A percentile compares a stretch with the other conserved stretches of the same genome.
phyloP scores from a whole-genome alignment of 345 rosid species.

The Eucalyptus cladocalyx region DNA sequence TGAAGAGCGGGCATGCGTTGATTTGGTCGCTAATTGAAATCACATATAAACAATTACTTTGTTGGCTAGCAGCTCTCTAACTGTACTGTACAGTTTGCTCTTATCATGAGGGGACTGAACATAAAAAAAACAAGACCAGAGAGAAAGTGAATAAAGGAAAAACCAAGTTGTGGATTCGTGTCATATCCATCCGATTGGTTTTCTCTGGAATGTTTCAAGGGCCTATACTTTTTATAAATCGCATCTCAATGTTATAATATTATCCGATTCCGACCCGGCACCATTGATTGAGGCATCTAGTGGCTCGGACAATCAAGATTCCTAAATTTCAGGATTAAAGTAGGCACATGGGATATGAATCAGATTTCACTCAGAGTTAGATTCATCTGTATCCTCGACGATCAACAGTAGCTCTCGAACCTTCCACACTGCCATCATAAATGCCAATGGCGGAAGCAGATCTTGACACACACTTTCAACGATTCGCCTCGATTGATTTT shows the following conservation, averaged over 20 bases:
- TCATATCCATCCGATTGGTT: not conserved
- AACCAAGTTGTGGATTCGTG: not conserved
- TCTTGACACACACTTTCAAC: not conserved
- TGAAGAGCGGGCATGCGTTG: not conserved
- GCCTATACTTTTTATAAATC: not conserved
- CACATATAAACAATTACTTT: not conserved
- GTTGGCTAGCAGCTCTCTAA: not conserved
- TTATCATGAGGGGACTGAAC: not conserved
- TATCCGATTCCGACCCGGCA: not conserved
- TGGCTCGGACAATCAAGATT: not conserved
- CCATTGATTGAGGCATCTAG: not conserved
- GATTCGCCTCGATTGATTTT: not conserved
- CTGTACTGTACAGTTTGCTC: not conserved
- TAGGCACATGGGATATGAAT: not conserved
- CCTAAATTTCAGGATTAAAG: not conserved
- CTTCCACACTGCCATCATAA: not conserved
- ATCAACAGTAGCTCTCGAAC: not conserved
- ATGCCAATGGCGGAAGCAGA: not conserved
- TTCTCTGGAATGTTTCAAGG: not conserved
- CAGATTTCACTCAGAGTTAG: not conserved
- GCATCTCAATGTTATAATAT: not conserved
- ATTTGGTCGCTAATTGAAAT: not conserved
- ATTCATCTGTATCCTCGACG: not conserved
- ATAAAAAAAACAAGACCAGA: not conserved
- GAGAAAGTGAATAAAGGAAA: not conserved